Conservation (phyloP, 805 yeast genomes). For the Priceomyces medius region DNA sequence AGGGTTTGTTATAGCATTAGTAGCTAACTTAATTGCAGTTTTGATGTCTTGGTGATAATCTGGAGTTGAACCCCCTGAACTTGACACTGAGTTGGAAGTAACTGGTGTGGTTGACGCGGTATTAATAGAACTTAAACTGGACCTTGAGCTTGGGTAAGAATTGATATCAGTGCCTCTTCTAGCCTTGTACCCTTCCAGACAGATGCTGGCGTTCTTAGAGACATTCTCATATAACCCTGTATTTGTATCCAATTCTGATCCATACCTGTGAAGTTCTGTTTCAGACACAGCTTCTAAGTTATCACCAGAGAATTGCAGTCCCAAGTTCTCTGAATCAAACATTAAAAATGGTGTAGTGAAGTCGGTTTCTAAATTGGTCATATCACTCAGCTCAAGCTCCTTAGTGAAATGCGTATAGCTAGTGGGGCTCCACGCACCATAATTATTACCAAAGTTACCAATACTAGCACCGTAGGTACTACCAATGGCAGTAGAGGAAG, state of each 20-base stretch:
- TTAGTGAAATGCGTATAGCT: conserved; percentile 2
- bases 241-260: neutral
- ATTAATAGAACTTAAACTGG: neutral
- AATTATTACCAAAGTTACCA: neutral
- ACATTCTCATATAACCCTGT: neutral
- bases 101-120: neutral
- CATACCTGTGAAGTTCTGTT: neutral
- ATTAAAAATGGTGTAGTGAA: conserved; percentile 4
- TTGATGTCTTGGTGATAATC: conserved; percentile 4
- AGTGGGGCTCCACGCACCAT: conserved; percentile 1
- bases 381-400: conserved; percentile 3
- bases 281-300: neutral
- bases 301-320: neutral
- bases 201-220: neutral
- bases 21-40: conserved; percentile 4
- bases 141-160: neutral
- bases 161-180: neutral
- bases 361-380: neutral
- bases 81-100: neutral
- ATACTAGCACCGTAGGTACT: neutral
- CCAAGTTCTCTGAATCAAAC: conserved; percentile 2
- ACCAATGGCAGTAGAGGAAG: neutral
- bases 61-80: neutral
- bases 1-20: conserved; percentile 4
- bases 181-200: neutral